phyloP scores from a whole-genome alignment of 345 rosid species.

The Eutrema yunnanense region DNA sequence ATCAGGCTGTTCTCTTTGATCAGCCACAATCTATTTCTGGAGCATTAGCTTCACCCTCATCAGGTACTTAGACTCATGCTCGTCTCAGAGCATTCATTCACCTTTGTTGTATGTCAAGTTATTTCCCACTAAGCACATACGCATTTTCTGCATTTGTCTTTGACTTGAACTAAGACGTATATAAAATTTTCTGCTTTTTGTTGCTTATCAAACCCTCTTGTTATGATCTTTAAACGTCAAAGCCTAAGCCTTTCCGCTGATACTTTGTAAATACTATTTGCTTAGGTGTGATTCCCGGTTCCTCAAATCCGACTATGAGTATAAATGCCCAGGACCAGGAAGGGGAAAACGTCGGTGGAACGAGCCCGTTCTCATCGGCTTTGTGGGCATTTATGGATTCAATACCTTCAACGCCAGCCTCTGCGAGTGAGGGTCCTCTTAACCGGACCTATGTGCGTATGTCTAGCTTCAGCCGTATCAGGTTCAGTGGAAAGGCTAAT shows the following conservation, averaged over 20 bases:
- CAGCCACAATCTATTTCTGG: conserved; percentile 11
- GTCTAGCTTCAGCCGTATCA: conserved; percentile 80
- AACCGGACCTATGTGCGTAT: conserved; percentile 73
- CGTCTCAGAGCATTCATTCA: not conserved
- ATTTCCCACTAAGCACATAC: not conserved
- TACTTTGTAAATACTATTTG: conserved; percentile 12
- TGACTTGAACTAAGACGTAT: not conserved
- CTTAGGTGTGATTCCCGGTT: conserved; percentile 23
- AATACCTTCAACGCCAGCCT: conserved; percentile 84
- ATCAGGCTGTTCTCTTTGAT: conserved; percentile 16
- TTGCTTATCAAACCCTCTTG: not conserved
- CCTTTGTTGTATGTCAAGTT: not conserved
- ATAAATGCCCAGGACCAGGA: conserved; percentile 16
- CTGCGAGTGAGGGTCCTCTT: conserved; percentile 72
- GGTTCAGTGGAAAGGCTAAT: conserved; percentile 36
- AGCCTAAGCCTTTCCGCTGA: conserved; percentile 7
- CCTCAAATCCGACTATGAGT: conserved; percentile 5
- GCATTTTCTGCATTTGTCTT: not conserved
- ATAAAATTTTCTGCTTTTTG: not conserved
- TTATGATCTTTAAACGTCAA: not conserved
- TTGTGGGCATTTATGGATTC: conserved; percentile 85
- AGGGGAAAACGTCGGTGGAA: conserved; percentile 12
- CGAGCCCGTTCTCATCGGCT: conserved; percentile 54
- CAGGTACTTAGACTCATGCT: conserved; percentile 25
- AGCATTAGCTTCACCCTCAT: conserved; percentile 15